These are phyloP conservation scores for Phanerochaete sordida DNA, from an alignment of 768 basidiomycete genomes.

Conservation along the genomic window DNA sequence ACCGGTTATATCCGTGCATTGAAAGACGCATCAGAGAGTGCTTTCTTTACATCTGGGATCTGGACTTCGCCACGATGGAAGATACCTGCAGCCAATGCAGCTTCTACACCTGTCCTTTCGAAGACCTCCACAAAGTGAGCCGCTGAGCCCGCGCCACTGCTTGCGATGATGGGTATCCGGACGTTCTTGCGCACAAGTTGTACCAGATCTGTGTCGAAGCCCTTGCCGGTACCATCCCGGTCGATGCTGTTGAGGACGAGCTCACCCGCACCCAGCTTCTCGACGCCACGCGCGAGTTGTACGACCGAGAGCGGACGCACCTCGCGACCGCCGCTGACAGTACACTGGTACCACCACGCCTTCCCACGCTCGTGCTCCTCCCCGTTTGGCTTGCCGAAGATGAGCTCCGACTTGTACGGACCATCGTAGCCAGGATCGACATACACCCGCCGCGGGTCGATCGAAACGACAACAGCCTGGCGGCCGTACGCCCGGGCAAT, in stretches of 20 bases:
- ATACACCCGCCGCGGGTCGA: constrained; percentile 88
- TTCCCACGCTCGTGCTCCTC: constrained; percentile 59
- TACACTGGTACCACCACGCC: constrained; percentile 99
- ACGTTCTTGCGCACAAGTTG: constrained; percentile 72
- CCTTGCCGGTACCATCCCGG: constrained; percentile 80
- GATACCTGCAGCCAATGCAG: constrained; percentile 94
- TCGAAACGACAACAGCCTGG: constrained; percentile 97
- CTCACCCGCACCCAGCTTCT: constrained; percentile 90
- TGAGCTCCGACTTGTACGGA: constrained; percentile 60
- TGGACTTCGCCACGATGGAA: constrained; percentile 90
- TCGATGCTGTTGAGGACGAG: constrained; percentile 95
- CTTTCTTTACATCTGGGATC: constrained; percentile 76
- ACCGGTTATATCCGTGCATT: constrained; percentile 36
- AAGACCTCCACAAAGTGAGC: constrained; percentile 92
- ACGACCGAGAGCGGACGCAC: constrained; percentile 79
- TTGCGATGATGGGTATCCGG: constrained; percentile 89
- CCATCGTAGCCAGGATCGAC: constrained; percentile 70
- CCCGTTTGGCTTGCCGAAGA: constrained; percentile 40
- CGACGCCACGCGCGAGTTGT: constrained; percentile 90
- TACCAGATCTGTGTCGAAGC: constrained; percentile 87
- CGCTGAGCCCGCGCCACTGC: constrained; percentile 83
- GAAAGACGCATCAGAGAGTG: constrained; percentile 43
- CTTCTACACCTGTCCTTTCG: constrained; percentile 72
- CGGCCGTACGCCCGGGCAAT: constrained; percentile 88
- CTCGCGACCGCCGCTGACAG: constrained; percentile 91